phyloP scores from a whole-genome alignment of 345 rosid genomes.

The Draba incana region DNA sequence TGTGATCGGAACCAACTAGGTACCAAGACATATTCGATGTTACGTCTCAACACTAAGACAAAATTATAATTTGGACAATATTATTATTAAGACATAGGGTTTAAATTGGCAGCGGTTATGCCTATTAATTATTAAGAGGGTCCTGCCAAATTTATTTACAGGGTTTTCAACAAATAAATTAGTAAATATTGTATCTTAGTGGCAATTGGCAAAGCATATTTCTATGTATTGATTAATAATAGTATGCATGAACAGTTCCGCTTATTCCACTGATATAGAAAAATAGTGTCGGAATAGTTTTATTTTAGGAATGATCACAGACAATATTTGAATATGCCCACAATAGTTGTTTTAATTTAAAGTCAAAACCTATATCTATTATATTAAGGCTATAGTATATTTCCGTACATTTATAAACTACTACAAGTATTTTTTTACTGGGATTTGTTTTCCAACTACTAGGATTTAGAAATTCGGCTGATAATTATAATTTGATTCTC shows the following conservation, averaged over 20 bases:
- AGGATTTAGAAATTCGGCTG: conserved; percentile 8
- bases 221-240: not conserved
- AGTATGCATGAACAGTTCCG: conserved; percentile 23
- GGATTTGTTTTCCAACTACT: conserved; percentile 11
- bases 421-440: conserved; percentile 15
- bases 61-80: conserved; percentile 5
- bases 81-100: not conserved
- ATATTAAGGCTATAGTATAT: conserved; percentile 2
- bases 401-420: conserved; percentile 14
- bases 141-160: conserved; percentile 10
- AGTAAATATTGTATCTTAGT: not conserved
- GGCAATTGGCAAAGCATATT: conserved; percentile 25
- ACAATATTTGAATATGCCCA: not conserved
- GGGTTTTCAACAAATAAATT: not conserved
- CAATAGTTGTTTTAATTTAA: not conserved
- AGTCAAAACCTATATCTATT: conserved; percentile 21
- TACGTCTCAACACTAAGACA: conserved; percentile 18
- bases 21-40: conserved; percentile 18
- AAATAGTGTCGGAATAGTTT: conserved; percentile 1
- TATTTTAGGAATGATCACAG: not conserved
- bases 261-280: conserved; percentile 1
- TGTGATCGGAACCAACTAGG: conserved; percentile 29
- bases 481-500: conserved; percentile 24
- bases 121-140: not conserved
- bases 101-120: not conserved